Evolutionary conservation across 2,329 filamentous ascomycete genomes (phyloP).

Genomic region (Albifimbria verrucaria): DNA sequence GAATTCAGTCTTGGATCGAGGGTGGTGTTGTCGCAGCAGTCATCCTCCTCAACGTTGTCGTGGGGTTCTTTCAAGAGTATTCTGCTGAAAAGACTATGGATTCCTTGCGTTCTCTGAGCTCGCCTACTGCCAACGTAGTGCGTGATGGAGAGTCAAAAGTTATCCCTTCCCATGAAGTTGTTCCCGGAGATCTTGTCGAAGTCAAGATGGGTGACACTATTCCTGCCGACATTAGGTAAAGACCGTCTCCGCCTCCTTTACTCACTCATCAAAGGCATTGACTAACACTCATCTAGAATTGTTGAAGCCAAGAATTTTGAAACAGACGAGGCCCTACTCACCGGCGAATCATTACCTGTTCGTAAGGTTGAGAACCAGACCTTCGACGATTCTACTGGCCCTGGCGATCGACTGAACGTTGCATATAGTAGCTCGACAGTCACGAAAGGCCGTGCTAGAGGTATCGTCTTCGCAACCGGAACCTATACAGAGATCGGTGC

Average conservation of each 20-base stretch:
- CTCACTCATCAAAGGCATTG: not conserved
- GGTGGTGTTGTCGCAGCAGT: slow-evolving; percentile 47
- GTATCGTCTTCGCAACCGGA: slow-evolving; percentile 54
- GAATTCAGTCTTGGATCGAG: slow-evolving; percentile 49
- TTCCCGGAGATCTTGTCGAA: slow-evolving; percentile 51
- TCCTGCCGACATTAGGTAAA: slow-evolving; percentile 47
- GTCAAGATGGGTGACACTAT: slow-evolving; percentile 50
- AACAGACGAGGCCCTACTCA: slow-evolving; percentile 59
- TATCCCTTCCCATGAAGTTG: slow-evolving; percentile 32
- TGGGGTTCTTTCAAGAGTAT: slow-evolving; percentile 40
- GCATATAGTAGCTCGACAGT: slow-evolving; percentile 54
- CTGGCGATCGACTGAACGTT: slow-evolving; percentile 54
- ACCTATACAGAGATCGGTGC: slow-evolving; percentile 57
- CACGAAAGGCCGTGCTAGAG: slow-evolving; percentile 54
- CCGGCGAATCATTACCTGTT: slow-evolving; percentile 55
- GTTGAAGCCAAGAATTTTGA: slow-evolving; percentile 58
- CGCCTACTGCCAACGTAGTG: slow-evolving; percentile 32
- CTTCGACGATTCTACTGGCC: slow-evolving; percentile 29
- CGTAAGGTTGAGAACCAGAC: slow-evolving; percentile 41
- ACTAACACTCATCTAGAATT: slow-evolving; percentile 12
- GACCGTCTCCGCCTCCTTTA: not conserved
- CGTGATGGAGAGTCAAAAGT: slow-evolving; percentile 28
- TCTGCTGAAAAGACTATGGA: slow-evolving; percentile 37
- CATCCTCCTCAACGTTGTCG: slow-evolving; percentile 47
- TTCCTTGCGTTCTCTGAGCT: slow-evolving; percentile 30